Conservation (phyloP, 352 stramenopile genomes). For the Albugo candida region DNA sequence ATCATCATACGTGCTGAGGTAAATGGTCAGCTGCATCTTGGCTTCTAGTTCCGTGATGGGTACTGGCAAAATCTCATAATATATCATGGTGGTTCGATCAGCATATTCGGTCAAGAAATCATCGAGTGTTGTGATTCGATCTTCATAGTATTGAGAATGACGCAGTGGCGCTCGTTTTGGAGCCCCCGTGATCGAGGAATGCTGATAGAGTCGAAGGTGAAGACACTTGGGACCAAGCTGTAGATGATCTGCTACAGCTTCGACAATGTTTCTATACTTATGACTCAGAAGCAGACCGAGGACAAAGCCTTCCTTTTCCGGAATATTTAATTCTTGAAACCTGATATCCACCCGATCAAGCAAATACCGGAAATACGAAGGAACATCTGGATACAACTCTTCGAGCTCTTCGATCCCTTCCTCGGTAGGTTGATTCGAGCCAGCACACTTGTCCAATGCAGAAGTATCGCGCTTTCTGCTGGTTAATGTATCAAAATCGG, state of each 20-base stretch:
- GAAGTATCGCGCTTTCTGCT: slow-evolving; percentile 11
- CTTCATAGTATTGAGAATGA: slow-evolving; percentile 37
- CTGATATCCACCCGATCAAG: slow-evolving; percentile 59
- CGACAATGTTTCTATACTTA: slow-evolving; percentile 53
- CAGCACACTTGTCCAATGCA: neutral
- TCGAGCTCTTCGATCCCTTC: slow-evolving; percentile 8
- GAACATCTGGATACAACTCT: slow-evolving; percentile 36
- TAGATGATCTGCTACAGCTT: slow-evolving; percentile 25
- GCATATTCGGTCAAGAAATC: slow-evolving; percentile 53
- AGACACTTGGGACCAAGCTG: slow-evolving; percentile 19
- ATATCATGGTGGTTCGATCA: slow-evolving; percentile 39
- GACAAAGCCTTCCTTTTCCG: slow-evolving; percentile 20
- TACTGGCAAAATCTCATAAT: slow-evolving; percentile 51
- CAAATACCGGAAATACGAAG: slow-evolving; percentile 65
- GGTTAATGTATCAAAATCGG: slow-evolving; percentile 13
- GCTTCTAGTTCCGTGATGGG: slow-evolving; percentile 73
- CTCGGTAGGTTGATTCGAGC: neutral
- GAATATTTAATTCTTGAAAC: slow-evolving; percentile 20
- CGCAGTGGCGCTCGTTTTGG: slow-evolving; percentile 49
- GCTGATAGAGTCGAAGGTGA: slow-evolving; percentile 62
- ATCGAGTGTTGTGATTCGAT: slow-evolving; percentile 37
- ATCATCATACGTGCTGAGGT: slow-evolving; percentile 60
- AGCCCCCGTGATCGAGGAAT: slow-evolving; percentile 37
- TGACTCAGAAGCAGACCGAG: slow-evolving; percentile 45
- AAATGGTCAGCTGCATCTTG: slow-evolving; percentile 59